Conservation (phyloP, 768 basidiomycete genomes). For the Kwoniella europaea region DNA sequence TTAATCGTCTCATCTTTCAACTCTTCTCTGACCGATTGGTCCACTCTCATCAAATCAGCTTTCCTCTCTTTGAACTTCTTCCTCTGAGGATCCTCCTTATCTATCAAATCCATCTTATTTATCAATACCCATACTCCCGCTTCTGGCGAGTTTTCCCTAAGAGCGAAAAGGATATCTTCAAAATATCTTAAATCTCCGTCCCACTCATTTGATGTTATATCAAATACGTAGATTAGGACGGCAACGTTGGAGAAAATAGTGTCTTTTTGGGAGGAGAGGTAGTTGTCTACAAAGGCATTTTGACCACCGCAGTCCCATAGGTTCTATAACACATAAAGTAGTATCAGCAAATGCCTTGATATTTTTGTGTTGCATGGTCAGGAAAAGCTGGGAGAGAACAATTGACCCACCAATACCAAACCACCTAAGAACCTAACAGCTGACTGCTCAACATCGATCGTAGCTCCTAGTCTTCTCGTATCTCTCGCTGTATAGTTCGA, state of each 20-base stretch:
- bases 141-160: slow-evolving; percentile 63
- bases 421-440: slow-evolving; percentile 96
- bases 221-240: slow-evolving; percentile 98
- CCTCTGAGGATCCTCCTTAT: slow-evolving; percentile 61
- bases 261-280: slow-evolving; percentile 86
- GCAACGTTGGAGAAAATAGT: slow-evolving; percentile 96
- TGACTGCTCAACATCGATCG: slow-evolving; percentile 97
- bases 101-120: slow-evolving; percentile 96
- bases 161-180: slow-evolving; percentile 82
- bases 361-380: too few relatives aligned
- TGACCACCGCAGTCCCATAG: slow-evolving; percentile 99
- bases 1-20: slow-evolving; percentile 26
- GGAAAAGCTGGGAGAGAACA: too few relatives aligned
- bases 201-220: slow-evolving; percentile 85
- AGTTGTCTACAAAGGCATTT: slow-evolving; percentile 96
- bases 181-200: slow-evolving; percentile 86
- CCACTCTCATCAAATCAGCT: slow-evolving; percentile 69
- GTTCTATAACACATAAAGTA: slow-evolving; percentile 60
- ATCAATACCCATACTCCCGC: slow-evolving; percentile 87
- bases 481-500: slow-evolving; percentile 92
- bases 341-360: too few relatives aligned
- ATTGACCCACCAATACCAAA: slow-evolving; percentile 69
- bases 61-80: slow-evolving; percentile 72
- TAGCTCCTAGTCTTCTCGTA: slow-evolving; percentile 89
- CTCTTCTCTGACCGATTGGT: slow-evolving; percentile 65